These are phyloP conservation scores for Vicia faba DNA, from an alignment of 306 rosid species.

Conservation along the genomic window DNA sequence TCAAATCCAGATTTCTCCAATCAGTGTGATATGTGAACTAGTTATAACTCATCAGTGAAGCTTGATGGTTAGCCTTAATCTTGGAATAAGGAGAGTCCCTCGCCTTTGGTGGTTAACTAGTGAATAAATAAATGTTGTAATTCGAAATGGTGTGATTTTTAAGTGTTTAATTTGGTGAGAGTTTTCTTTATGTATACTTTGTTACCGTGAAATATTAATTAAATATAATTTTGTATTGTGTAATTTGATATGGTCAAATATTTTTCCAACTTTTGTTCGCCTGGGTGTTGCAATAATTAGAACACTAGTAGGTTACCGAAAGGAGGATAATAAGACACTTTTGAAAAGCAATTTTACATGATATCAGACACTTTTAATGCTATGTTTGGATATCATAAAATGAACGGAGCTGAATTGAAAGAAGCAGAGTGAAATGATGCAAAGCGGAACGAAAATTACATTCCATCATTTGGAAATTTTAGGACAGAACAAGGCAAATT, in stretches of 20 bases:
- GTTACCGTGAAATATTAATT: neutral
- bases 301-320: neutral
- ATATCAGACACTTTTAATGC: too few relatives aligned
- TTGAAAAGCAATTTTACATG: too few relatives aligned
- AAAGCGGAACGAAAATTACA: too few relatives aligned
- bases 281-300: neutral
- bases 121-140: constrained; percentile 4
- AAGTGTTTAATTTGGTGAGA: neutral
- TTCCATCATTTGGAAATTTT: too few relatives aligned
- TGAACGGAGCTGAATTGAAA: too few relatives aligned
- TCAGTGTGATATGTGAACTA: neutral
- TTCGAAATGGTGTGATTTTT: neutral
- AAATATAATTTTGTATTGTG: neutral
- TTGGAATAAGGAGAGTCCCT: neutral
- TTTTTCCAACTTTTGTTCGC: neutral
- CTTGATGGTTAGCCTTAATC: neutral
- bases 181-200: neutral
- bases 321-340: too few relatives aligned
- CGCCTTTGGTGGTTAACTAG: neutral
- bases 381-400: too few relatives aligned
- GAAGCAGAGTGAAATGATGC: too few relatives aligned
- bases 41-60: neutral
- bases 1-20: neutral
- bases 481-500: too few relatives aligned
- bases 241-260: neutral